Evolutionary conservation across 345 rosid genomes (phyloP), one percentile per base, ranked within the genome.

Genomic region (Heritiera fomes): DNA sequence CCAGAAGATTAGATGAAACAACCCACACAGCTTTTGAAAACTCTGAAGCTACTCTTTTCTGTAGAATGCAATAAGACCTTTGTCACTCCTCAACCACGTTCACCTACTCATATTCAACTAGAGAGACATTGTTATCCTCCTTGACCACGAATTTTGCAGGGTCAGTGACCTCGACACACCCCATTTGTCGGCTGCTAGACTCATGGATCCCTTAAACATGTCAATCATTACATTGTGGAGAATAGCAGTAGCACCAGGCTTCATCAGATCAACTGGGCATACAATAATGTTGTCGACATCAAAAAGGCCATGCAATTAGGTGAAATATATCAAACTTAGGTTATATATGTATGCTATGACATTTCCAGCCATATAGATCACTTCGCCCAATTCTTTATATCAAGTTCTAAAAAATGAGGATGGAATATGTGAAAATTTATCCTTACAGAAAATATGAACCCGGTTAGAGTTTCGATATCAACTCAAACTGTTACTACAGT

Each of bases 171-270:
- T 23, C 28, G 28, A 23, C 28, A 23, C 28, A 23, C 28, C 28
- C 28, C 28, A 23, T 23, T 23, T 23, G 77, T 88, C 91, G 14
- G 85, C 87, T 53, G 86, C 89, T 78, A 88, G 78, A 75, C 91
- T 85, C 91, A 86, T 86, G 0, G 88, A 83, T 60, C 82, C 88
- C 84, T 85, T 88, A 53, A 85, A 85, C 88, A 88, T 71, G 72
- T 86, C 87, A 6, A 86, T 88, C 87, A 78, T 87, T 41, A 90
- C 90, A 80, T 87, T 88, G 52, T 90, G 85, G 77, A 87, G 80
- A 30, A 84, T 84, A 11, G 85, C 77, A 8, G 87, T 87, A 34
- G 84, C 73, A 34, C 82, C 85, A 9, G 82, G 56, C 83, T 81
- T 84, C 87, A 89, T 71, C 9, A 89, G 14, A 77, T 84, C 87